phyloP scores from a whole-genome alignment of 129 eudicot genomes.

The Centella asiatica region DNA sequence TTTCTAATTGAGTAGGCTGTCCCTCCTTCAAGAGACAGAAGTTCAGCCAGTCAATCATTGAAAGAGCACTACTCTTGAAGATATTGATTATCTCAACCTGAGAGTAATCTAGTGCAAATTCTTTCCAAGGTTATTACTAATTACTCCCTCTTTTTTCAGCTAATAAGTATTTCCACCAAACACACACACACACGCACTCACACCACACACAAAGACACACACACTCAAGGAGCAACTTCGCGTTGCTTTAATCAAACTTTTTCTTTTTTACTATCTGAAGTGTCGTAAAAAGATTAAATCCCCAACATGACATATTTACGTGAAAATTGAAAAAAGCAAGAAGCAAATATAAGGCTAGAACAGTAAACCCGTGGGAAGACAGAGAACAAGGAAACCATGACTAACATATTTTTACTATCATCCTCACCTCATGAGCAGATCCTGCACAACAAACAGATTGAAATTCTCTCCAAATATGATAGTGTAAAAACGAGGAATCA shows the following conservation, averaged over 20 bases:
- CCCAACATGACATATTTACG: constrained; percentile 40
- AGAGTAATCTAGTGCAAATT: constrained; percentile 20
- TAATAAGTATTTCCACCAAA: constrained; percentile 18
- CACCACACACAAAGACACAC: constrained; percentile 17
- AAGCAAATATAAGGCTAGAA: constrained; percentile 18
- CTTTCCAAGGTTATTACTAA: constrained; percentile 30
- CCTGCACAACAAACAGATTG: constrained; percentile 6
- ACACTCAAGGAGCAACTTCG: constrained; percentile 16
- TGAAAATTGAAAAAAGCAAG: constrained; percentile 19
- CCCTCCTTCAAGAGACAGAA: background rate
- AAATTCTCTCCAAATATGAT: too few relatives aligned
- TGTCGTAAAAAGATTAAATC: constrained; percentile 41
- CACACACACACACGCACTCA: constrained; percentile 22
- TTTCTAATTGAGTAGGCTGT: background rate
- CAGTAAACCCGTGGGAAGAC: constrained; percentile 10
- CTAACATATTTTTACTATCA: constrained; percentile 10
- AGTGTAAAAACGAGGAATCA: constrained; percentile 1
- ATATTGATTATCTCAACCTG: constrained; percentile 14
- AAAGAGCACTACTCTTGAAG: constrained; percentile 17
- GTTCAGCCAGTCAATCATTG: constrained; percentile 12
- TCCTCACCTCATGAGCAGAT: constrained; percentile 7
- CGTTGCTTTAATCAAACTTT: constrained; percentile 36
- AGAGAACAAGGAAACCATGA: constrained; percentile 22
- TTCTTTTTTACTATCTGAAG: constrained; percentile 26
- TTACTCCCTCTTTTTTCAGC: constrained; percentile 17